Percentiles rank a stretch among this genome's conserved stretches.
phyloP scores from a whole-genome alignment of 495 filamentous ascomycete genomes.

The Viridothelium virens region DNA sequence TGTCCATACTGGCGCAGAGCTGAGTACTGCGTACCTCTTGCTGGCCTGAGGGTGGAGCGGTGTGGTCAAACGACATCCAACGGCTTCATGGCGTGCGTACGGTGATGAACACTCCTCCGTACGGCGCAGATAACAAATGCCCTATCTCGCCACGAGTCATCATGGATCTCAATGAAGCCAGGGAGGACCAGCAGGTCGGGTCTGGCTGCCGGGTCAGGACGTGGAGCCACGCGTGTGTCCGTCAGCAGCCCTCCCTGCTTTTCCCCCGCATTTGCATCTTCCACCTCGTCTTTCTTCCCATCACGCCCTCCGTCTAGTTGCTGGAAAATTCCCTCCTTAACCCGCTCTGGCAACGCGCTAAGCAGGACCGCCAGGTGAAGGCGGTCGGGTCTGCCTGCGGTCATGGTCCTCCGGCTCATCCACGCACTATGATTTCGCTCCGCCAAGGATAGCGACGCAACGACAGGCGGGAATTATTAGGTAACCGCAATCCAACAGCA shows the following conservation, averaged over 20 bases:
- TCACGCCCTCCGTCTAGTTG: neutral
- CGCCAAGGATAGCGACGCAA: neutral
- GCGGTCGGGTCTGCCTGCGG: neutral
- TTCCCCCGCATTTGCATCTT: neutral
- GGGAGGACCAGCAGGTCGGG: neutral
- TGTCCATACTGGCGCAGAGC: too few species aligned
- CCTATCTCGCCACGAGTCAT: neutral
- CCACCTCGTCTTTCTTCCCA: neutral
- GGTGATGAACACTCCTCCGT: too few species aligned
- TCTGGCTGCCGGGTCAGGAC: neutral
- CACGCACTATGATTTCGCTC: too few species aligned
- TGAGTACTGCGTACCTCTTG: too few species aligned
- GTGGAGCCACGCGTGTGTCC: neutral
- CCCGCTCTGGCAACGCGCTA: neutral
- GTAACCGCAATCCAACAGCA: conserved; percentile 6
- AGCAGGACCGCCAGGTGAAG: neutral
- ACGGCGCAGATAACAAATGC: too few species aligned
- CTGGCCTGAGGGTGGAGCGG: too few species aligned
- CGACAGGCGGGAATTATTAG: neutral
- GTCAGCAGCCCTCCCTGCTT: conserved; percentile 1
- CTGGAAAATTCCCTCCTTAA: neutral
- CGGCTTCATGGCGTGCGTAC: too few species aligned
- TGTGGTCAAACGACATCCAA: too few species aligned
- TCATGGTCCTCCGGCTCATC: neutral
- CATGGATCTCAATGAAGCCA: neutral